phyloP scores from a whole-genome alignment of 2,329 filamentous ascomycete species.

The Colletotrichum incanum region DNA sequence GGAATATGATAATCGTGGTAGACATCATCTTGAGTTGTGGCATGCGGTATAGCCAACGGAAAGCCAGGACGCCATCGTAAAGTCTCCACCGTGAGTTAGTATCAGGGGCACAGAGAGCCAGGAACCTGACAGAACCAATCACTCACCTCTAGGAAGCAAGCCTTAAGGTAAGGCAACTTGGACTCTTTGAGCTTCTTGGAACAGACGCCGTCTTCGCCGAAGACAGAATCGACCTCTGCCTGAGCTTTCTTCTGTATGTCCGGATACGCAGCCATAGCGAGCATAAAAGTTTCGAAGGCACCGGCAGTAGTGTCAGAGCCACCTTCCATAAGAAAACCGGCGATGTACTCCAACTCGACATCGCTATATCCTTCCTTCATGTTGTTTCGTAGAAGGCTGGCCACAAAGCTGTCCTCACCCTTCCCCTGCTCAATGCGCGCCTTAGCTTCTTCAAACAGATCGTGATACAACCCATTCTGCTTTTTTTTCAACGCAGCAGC shows the following conservation, averaged over 20 bases:
- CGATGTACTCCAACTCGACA: conserved; percentile 45
- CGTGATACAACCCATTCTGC: conserved; percentile 24
- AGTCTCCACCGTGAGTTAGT: conserved; percentile 46
- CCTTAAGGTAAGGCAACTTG: conserved; percentile 46
- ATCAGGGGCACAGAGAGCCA: not conserved
- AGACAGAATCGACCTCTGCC: conserved; percentile 48
- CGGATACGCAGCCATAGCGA: conserved; percentile 48
- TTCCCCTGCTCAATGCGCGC: conserved; percentile 12
- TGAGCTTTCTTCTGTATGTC: conserved; percentile 46
- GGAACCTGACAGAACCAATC: conserved; percentile 41
- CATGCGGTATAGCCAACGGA: conserved; percentile 64
- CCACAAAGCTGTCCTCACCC: conserved; percentile 15
- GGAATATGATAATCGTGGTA: conserved; percentile 67
- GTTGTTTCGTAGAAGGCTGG: conserved; percentile 13
- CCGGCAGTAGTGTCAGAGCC: conserved; percentile 48
- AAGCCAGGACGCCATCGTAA: conserved; percentile 48
- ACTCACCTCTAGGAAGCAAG: conserved; percentile 45
- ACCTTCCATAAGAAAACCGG: conserved; percentile 46
- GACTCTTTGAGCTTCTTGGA: conserved; percentile 46
- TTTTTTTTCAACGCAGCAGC: conserved; percentile 11
- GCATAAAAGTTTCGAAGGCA: conserved; percentile 32
- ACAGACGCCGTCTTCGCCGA: conserved; percentile 48
- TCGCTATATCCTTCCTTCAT: conserved; percentile 43
- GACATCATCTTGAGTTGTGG: conserved; percentile 62
- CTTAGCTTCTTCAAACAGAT: conserved; percentile 12